Base-by-base conservation (phyloP, 2,329 filamentous ascomycete species). In the Diaporthe batatas region DNA sequence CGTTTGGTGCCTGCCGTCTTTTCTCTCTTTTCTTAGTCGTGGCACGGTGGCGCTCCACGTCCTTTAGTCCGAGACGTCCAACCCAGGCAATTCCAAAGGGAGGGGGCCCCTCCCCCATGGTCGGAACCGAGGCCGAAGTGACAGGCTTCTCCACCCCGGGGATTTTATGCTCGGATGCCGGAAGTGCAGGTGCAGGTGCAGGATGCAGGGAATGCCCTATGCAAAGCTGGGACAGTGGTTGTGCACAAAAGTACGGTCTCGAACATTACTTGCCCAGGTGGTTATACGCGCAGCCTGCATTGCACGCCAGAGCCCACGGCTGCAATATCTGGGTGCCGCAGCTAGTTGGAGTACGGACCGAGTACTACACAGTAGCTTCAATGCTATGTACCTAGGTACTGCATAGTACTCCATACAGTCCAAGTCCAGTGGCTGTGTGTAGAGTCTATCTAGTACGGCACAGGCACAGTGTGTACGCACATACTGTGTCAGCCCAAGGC, bases 161-260 rank as follows among this genome's bases (percentile, higher is more conserved):
- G 55, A 70, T 70, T 51, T 49, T 42, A 59, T 58, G 54, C 42
- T 70, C 68, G 68, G 55, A 25, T 58, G 68, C 51, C 68, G 68
- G 59, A 70, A 53, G 51, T 53, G 34, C 54, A 70, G 55, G 65
- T 29, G 29, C 29, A 29, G 36, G 44, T 59, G 67, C 67, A 51
- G 54, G 55, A 18, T 59, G 54, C 68, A 70, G 65, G 65, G 39
- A 29, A 39, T 49, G 57, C 68, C 55, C 29, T 59, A 49, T 59
- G 68, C 68, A 70, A 55, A 39, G 34, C 44, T 57, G 42, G 21
- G 44, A 36, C 23, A 65, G 47, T 51, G 44, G 36, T 21, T 34
- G 53, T 57, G 62, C 62, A 65, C 25, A 65, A 65, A 65, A 65
- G 47, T 65, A 65, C 62, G 29, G 62, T 65, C 62, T 65, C 62